Evolutionary conservation across 352 stramenopile genomes (phyloP), one percentile per base, ranked within the genome.

Genomic region (Globisporangium spiculum): DNA sequence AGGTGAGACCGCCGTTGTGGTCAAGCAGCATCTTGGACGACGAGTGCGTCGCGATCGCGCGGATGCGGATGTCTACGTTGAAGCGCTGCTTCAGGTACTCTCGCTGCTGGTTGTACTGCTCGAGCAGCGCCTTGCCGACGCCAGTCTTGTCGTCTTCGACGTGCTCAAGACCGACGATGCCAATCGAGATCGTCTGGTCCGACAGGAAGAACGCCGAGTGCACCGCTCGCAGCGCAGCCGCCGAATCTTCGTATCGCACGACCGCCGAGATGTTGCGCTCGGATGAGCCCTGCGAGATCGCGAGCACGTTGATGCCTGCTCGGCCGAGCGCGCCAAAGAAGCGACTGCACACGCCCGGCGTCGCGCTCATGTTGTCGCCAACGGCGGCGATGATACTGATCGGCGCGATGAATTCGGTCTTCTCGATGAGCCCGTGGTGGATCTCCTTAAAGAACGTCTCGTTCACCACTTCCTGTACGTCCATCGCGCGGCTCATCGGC

Each of bases 251-350:
- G 67, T 88, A 87, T 9, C 75, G 75, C 20, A 99, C 95, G 46
- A 99, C 96, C 34, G 92, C 93, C 4, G 94, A 98, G 73, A 99
- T 98, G 72, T 99, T 98, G 46, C 94, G 83, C 80, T 98, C 95
- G 3, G 88, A 94, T 0, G 86, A 96, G 50, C 96, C 97, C 72
- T 99, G 97, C 10, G 96, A 97, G 71, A 99, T 98, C 10, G 91
- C 94, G 41, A 98, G 75, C 60, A 99, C 84, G 72, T 98, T 99
- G 74, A 99, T 98, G 55, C 96, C 92, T 10, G 94, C 93, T 50
- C 90, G 88, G 41, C 94, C 96, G 7, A 99, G 71, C 0, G 96
- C 94, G 41, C 86, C 84, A 72, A 98, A 98, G 79, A 99, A 99
- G 41, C 93, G 89, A 5, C 89, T 95, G 44, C 92, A 92, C 0